Conservation (phyloP, 768 basidiomycete genomes). For the Dioszegia aurantiaca region DNA sequence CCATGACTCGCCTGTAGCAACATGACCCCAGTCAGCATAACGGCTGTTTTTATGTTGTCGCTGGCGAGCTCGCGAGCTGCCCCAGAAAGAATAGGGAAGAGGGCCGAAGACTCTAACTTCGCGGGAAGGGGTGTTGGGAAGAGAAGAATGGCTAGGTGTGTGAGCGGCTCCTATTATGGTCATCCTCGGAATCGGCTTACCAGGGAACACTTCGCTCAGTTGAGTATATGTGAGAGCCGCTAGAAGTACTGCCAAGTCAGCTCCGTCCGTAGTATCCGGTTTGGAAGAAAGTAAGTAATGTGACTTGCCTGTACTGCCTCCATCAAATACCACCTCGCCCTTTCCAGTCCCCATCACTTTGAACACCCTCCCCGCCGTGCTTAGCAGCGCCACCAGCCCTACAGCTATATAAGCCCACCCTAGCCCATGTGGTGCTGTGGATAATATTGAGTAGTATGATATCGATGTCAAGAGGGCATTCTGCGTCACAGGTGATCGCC, state of each 20-base stretch:
- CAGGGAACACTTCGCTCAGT: constrained; percentile 37
- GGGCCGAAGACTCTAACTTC: constrained; percentile 17
- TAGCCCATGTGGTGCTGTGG: constrained; percentile 34
- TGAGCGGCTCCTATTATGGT: not conserved
- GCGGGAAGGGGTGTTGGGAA: constrained; percentile 35
- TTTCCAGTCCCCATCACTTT: constrained; percentile 38
- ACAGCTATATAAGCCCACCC: constrained; percentile 41
- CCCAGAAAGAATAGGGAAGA: constrained; percentile 33
- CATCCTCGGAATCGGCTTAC: constrained; percentile 15
- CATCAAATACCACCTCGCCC: constrained; percentile 52
- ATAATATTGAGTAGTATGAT: constrained; percentile 48
- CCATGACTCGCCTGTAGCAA: constrained; percentile 46
- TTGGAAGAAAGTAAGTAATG: too few relatives aligned
- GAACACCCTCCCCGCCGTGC: constrained; percentile 36
- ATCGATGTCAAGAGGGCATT: constrained; percentile 45
- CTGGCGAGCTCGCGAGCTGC: constrained; percentile 48
- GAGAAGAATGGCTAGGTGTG: constrained; percentile 39
- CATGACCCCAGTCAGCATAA: constrained; percentile 52
- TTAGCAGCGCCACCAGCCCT: constrained; percentile 35
- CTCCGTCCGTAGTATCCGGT: too few relatives aligned
- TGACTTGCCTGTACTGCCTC: constrained; percentile 47
- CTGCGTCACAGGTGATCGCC: constrained; percentile 47
- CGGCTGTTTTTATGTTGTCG: constrained; percentile 51
- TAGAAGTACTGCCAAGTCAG: constrained; percentile 28
- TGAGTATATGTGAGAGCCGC: constrained; percentile 40